phyloP scores from a whole-genome alignment of 202 grass and related monocot genomes.

The Saccharum hybrid region DNA sequence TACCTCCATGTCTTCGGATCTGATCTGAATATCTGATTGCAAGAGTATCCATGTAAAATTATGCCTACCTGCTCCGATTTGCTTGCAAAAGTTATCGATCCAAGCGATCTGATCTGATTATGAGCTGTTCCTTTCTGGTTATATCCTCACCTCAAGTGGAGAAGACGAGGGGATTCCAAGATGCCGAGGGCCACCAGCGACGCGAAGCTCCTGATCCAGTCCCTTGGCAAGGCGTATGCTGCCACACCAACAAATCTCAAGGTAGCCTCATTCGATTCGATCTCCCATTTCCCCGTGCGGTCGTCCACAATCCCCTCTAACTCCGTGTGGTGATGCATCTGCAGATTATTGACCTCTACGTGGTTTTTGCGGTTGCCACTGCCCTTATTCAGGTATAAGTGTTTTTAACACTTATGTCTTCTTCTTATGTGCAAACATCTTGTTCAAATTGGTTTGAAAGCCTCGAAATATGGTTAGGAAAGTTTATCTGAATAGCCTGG shows the following conservation, averaged over 20 bases:
- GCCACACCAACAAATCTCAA: conserved; percentile 82
- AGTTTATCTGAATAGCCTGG: background rate
- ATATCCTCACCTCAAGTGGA: background rate
- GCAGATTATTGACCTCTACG: conserved; percentile 90
- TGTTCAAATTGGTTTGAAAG: background rate
- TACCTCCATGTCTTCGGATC: background rate
- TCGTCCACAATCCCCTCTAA: background rate
- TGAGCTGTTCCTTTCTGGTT: background rate
- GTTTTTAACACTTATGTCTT: background rate
- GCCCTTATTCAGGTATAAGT: conserved; percentile 70
- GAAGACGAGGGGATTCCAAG: background rate
- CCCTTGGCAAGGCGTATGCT: conserved; percentile 67
- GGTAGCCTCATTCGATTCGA: conserved; percentile 19
- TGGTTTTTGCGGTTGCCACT: conserved; percentile 72
- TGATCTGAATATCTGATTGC: background rate
- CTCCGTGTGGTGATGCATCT: background rate
- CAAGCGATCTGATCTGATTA: conserved; percentile 17
- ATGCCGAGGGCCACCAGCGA: conserved; percentile 72
- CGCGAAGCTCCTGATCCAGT: conserved; percentile 77
- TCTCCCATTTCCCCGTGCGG: background rate
- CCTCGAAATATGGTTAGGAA: background rate
- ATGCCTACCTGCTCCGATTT: background rate
- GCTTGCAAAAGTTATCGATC: background rate
- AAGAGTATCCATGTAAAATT: background rate
- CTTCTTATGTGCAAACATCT: background rate